phyloP scores from a whole-genome alignment of 306 rosid genomes.

The Hylodesmum podocarpum region DNA sequence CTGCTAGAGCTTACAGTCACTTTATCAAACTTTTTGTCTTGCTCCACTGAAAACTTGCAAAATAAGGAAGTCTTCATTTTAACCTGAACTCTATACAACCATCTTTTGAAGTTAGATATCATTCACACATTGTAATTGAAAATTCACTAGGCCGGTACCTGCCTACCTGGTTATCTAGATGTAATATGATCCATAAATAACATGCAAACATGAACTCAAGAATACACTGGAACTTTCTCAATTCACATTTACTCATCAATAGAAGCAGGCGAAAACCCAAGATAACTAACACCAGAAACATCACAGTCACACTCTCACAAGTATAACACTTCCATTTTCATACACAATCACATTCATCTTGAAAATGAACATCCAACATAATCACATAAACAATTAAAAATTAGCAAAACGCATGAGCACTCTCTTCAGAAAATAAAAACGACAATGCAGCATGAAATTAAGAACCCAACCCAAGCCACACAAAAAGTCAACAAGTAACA shows the following conservation, averaged over 20 bases:
- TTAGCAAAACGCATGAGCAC: background rate
- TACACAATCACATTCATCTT: background rate
- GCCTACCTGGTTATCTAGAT: background rate
- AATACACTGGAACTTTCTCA: background rate
- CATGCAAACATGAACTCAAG: background rate
- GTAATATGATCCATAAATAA: slow-evolving; percentile 9
- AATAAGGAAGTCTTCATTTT: background rate
- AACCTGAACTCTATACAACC: slow-evolving; percentile 4
- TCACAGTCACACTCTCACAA: no score
- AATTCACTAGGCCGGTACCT: background rate
- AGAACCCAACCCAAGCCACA: no score
- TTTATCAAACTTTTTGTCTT: slow-evolving; percentile 1
- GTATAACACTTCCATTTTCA: background rate
- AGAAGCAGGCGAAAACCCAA: background rate
- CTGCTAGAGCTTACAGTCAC: background rate
- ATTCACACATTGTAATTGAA: background rate
- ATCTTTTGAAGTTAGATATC: background rate
- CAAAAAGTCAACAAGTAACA: no score
- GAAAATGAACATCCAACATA: slow-evolving; percentile 6
- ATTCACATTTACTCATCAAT: background rate
- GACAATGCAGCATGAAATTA: no score
- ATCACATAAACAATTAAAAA: background rate
- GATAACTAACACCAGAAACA: slow-evolving; percentile 5
- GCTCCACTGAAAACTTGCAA: background rate
- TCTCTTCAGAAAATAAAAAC: background rate